A percentile compares a stretch with the other conserved stretches of the same genome.
Evolutionary conservation across 2,329 filamentous ascomycete species (phyloP).

Genomic region (Trichoderma sp.): DNA sequence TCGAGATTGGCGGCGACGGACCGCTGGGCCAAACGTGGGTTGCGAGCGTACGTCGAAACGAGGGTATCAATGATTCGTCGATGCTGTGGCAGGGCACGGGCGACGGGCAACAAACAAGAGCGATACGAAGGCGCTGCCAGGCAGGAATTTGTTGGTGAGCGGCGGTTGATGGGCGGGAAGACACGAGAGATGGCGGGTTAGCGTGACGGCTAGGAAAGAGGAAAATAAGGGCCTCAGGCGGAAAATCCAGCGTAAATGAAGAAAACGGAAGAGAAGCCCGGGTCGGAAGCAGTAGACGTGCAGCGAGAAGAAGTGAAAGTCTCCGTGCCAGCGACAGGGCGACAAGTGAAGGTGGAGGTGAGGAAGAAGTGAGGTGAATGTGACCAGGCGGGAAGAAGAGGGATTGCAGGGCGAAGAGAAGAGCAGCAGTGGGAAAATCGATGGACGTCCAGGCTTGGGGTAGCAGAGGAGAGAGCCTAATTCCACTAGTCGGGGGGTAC

Average conservation of each 20-base stretch:
- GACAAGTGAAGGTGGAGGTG: slow-evolving; percentile 4
- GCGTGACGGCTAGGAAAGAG: slow-evolving; percentile 12
- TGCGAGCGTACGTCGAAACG: slow-evolving; percentile 5
- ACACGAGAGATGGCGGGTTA: slow-evolving; percentile 17
- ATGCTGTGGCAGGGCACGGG: slow-evolving; percentile 6
- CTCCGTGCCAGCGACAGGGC: slow-evolving; percentile 16
- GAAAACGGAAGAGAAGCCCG: background rate
- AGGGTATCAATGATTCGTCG: slow-evolving; percentile 20
- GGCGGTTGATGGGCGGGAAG: slow-evolving; percentile 25
- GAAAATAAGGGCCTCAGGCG: slow-evolving; percentile 15
- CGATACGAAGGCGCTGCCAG: slow-evolving; percentile 1
- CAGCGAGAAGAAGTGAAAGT: background rate
- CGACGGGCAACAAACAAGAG: background rate
- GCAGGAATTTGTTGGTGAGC: slow-evolving; percentile 23
- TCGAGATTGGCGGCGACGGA: slow-evolving; percentile 25
- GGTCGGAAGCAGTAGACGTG: too few relatives aligned
- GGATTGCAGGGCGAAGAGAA: slow-evolving; percentile 25
- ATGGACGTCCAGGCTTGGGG: slow-evolving; percentile 21
- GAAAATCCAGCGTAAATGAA: slow-evolving; percentile 8
- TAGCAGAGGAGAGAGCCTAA: slow-evolving; percentile 21
- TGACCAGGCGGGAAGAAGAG: slow-evolving; percentile 13
- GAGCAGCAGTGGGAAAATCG: slow-evolving; percentile 23
- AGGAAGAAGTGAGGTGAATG: slow-evolving; percentile 7
- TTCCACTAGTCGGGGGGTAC: slow-evolving; percentile 16
- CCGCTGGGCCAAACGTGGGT: slow-evolving; percentile 23